Conservation (phyloP, 1,284 basidiomycete species). For the Papiliotrema terrestris region DNA sequence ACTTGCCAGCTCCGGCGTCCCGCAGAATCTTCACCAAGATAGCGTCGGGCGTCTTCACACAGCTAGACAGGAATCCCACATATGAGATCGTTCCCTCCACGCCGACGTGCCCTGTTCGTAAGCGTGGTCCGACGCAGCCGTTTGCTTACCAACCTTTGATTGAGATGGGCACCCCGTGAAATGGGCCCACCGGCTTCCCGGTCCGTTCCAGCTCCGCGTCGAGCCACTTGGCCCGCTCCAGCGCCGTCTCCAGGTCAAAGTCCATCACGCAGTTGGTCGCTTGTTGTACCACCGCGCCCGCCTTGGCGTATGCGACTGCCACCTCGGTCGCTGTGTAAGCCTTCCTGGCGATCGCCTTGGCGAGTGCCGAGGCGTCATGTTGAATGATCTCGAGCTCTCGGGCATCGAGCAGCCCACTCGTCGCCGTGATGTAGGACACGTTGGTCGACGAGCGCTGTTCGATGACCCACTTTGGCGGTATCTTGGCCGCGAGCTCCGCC, state of each 20-base stretch:
- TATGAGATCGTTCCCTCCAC: background rate
- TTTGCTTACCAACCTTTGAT: conserved; percentile 50
- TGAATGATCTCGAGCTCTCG: background rate
- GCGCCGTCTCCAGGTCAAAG: conserved; percentile 58
- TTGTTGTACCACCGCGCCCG: conserved; percentile 24
- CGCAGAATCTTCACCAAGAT: no score
- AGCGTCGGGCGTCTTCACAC: no score
- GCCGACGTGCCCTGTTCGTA: background rate
- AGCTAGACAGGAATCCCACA: background rate
- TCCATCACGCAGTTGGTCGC: conserved; percentile 66
- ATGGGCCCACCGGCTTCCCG: conserved; percentile 55
- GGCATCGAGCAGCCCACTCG: background rate
- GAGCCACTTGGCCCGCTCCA: conserved; percentile 57
- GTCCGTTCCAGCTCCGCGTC: conserved; percentile 57
- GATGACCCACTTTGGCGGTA: background rate
- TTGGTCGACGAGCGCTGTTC: background rate
- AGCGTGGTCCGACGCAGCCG: background rate
- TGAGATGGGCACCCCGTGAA: conserved; percentile 63
- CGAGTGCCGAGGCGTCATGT: background rate
- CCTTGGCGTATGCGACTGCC: conserved; percentile 25
- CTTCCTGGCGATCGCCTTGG: background rate
- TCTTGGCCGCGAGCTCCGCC: background rate
- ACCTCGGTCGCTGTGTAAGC: conserved; percentile 23
- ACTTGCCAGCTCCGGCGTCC: no score
- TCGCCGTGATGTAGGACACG: background rate